phyloP scores from a whole-genome alignment of 306 rosid genomes.

The Abrus precatorius region DNA sequence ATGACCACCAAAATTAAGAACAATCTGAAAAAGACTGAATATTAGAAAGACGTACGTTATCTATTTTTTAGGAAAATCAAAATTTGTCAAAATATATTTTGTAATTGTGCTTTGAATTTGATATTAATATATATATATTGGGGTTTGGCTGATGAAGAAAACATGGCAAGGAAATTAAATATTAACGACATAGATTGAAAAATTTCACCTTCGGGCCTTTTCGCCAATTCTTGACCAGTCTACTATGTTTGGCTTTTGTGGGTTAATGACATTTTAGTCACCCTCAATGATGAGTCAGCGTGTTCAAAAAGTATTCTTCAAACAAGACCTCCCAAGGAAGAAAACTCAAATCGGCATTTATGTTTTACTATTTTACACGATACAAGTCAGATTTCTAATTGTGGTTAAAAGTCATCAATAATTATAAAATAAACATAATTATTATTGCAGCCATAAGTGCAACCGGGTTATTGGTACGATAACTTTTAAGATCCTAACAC shows the following conservation, averaged over 20 bases:
- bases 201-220: conserved; percentile 13
- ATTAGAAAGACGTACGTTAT: too few relatives aligned
- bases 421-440: background rate
- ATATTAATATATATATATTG: background rate
- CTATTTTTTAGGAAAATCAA: too few relatives aligned
- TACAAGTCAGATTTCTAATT: background rate
- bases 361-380: background rate
- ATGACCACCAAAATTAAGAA: background rate
- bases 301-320: conserved; percentile 25
- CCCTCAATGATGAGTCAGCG: conserved; percentile 24
- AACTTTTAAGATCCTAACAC: background rate
- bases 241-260: conserved; percentile 25
- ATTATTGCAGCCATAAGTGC: background rate
- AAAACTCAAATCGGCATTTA: background rate
- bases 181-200: conserved; percentile 17
- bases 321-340: conserved; percentile 12
- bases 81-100: background rate
- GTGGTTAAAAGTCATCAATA: background rate
- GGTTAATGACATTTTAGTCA: conserved; percentile 32
- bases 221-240: conserved; percentile 42
- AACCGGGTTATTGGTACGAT: background rate
- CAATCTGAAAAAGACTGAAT: background rate
- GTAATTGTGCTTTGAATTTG: background rate
- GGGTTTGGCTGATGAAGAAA: background rate
- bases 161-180: background rate